Base-by-base conservation (phyloP, 495 filamentous ascomycete genomes). In the Lasiosphaeria hispida region DNA sequence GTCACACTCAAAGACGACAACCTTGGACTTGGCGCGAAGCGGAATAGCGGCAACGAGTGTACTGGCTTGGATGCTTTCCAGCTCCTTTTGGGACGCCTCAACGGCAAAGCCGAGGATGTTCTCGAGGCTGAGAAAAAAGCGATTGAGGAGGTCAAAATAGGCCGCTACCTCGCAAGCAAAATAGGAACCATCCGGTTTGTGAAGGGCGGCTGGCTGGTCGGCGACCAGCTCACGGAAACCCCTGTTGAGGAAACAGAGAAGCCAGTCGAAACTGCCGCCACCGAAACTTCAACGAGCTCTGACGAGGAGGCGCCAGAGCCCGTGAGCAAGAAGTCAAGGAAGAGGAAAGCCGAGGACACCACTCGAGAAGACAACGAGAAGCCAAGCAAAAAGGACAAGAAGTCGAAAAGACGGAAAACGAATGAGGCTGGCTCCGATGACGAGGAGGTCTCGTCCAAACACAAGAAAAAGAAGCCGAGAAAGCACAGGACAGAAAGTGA, bases 1-100 rank as follows among this genome's bases (percentile, higher is more conserved):
- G 86, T 96, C 34, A 70, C 80, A 15, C 70, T 96, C 39, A 96
- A 95, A 71, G 92, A 96, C 63, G 89, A 96, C 65, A 96, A 85
- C 49, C 81, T 94, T 11, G 93, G 93, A 3, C 79, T 98, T 15
- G 93, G 93, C 35, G 92, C 91, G 36, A 88, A 88, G 63, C 69
- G 76, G 11, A 75, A 79, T 63, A 85, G 83, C 49, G 83, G 84
- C 49, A 83, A 87, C 51, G 87, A 91, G 58, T 90, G 88, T 55
- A 86, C 87, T 15, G 94, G 92, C 0, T 79, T 96, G 10, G 87
- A 91, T 63, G 87, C 82, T 3, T 91, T 97, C 61, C 89, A 92
- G 65, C 85, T 85, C 56, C 70, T 98, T 1, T 77, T 98, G 15
- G 92, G 94, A 45, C 79, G 93, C 47, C 74, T 98, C 44, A 98